These are phyloP conservation scores for Helotiales sp. DNA, from an alignment of 2,329 filamentous ascomycete genomes.

Conservation along the genomic window DNA sequence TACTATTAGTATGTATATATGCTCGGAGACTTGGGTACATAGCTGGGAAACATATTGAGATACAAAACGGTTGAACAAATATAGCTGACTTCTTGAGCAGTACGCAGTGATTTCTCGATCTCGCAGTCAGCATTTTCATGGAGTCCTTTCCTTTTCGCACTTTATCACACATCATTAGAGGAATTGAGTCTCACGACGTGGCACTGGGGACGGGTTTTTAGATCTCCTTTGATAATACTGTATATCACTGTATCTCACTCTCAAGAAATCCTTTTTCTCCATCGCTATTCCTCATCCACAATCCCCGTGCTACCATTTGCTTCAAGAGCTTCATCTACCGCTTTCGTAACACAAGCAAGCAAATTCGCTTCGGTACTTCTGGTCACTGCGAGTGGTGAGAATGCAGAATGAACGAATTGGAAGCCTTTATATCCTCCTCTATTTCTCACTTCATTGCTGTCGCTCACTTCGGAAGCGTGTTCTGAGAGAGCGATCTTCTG, in stretches of 20 bases:
- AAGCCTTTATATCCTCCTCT: background rate
- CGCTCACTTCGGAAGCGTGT: background rate
- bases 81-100: too few relatives aligned
- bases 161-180: too few relatives aligned
- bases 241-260: background rate
- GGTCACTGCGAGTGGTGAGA: background rate
- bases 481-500: background rate
- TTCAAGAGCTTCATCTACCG: constrained; percentile 11
- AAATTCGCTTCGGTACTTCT: constrained; percentile 8
- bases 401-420: constrained; percentile 8
- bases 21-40: background rate
- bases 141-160: too few relatives aligned
- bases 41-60: too few relatives aligned
- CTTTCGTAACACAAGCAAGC: constrained; percentile 11
- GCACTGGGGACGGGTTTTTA: too few relatives aligned
- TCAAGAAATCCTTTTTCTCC: background rate
- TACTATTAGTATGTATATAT: constrained; percentile 9
- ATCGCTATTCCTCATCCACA: background rate
- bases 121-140: too few relatives aligned
- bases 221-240: too few relatives aligned
- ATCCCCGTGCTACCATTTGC: background rate
- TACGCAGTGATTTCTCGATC: too few relatives aligned
- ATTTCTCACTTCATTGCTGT: background rate
- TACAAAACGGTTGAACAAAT: background rate
- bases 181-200: too few relatives aligned